These are phyloP conservation scores for Nevesoporus exiguus DNA, from an alignment of 768 basidiomycete genomes.

Conservation along the genomic window DNA sequence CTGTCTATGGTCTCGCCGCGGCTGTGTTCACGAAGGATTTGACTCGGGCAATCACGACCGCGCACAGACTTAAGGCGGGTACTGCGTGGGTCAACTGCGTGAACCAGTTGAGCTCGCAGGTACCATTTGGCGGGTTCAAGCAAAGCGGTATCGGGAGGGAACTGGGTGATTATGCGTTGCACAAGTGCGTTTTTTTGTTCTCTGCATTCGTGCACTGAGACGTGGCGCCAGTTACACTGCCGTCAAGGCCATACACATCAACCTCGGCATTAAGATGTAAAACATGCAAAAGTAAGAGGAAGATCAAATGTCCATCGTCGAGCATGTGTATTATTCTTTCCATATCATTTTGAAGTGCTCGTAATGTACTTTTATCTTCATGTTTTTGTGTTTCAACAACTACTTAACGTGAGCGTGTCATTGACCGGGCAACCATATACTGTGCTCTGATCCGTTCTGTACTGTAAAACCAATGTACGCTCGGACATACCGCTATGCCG, in stretches of 20 bases:
- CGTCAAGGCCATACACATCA: slow-evolving; percentile 41
- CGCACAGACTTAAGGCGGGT: slow-evolving; percentile 76
- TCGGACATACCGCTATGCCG: too few relatives aligned
- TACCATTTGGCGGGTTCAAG: slow-evolving; percentile 88
- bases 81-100: slow-evolving; percentile 62
- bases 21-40: slow-evolving; percentile 83
- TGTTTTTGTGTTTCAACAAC: too few relatives aligned
- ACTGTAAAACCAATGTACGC: too few relatives aligned
- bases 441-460: too few relatives aligned
- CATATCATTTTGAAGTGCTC: too few relatives aligned
- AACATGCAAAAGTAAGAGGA: not conserved
- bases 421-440: too few relatives aligned
- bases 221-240: slow-evolving; percentile 15
- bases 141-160: slow-evolving; percentile 80
- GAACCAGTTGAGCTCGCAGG: slow-evolving; percentile 31
- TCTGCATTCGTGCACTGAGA: not conserved
- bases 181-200: slow-evolving; percentile 38
- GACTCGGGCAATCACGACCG: slow-evolving; percentile 66
- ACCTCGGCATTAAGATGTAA: slow-evolving; percentile 35
- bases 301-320: not conserved
- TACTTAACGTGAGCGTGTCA: too few relatives aligned
- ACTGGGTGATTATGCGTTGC: slow-evolving; percentile 69
- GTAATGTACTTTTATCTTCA: too few relatives aligned
- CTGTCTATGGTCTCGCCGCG: slow-evolving; percentile 81
- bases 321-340: not conserved